Evolutionary conservation across 129 eudicot species (phyloP).

Genomic region (Ambrosia artemisiifolia): DNA sequence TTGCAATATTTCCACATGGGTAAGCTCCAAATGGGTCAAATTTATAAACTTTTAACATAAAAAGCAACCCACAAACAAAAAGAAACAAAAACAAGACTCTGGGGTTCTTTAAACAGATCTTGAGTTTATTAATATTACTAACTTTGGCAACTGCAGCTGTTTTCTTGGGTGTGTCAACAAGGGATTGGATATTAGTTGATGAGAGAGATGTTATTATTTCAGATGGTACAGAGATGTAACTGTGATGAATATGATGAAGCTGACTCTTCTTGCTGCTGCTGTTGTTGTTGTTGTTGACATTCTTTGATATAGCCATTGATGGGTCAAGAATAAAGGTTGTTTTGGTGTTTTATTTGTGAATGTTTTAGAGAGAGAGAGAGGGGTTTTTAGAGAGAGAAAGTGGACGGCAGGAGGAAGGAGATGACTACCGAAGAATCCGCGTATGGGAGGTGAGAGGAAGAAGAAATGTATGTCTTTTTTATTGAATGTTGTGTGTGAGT

Average conservation of each 20-base stretch:
- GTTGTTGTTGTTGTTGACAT: conserved; percentile 17
- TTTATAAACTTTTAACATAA: conserved; percentile 37
- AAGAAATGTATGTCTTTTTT: conserved; percentile 31
- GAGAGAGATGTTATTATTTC: conserved; percentile 68
- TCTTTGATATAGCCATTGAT: conserved; percentile 58
- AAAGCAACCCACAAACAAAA: conserved; percentile 39
- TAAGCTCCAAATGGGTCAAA: conserved; percentile 50
- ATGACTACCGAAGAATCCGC: conserved; percentile 37
- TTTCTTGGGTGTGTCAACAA: conserved; percentile 62
- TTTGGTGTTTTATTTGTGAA: background rate
- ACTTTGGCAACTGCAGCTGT: conserved; percentile 31
- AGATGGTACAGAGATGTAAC: conserved; percentile 77
- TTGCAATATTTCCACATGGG: conserved; percentile 47
- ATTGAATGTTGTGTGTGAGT: background rate
- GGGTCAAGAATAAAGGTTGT: background rate
- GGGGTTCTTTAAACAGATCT: conserved; percentile 41
- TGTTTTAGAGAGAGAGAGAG: conserved; percentile 35
- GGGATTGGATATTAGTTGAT: conserved; percentile 61
- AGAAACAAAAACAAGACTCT: conserved; percentile 48
- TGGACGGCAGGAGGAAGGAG: conserved; percentile 40
- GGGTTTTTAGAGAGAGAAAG: conserved; percentile 35
- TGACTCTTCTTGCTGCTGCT: conserved; percentile 26
- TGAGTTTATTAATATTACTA: conserved; percentile 21
- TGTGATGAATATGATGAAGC: conserved; percentile 23
- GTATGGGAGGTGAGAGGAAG: conserved; percentile 33